Conservation (phyloP, 108 stramenopile species). For the Fragilaria crotonensis region DNA sequence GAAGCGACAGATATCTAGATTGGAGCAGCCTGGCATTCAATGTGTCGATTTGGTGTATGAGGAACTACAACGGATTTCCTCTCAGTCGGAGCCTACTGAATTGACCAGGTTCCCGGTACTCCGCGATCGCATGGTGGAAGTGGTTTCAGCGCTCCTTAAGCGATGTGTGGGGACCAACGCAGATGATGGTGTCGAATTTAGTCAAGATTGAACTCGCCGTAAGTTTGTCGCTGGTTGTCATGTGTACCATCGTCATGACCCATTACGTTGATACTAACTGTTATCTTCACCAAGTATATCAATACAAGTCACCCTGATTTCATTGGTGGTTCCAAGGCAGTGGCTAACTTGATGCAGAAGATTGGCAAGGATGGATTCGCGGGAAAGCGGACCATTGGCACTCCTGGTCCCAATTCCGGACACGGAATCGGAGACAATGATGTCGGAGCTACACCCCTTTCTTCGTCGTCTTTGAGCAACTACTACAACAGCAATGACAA, state of each 20-base stretch:
- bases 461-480: slow-evolving; percentile 37
- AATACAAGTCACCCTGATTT: slow-evolving; percentile 99
- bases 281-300: slow-evolving; percentile 52
- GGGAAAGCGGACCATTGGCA: slow-evolving; percentile 4
- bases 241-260: slow-evolving; percentile 4
- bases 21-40: slow-evolving; percentile 91
- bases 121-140: slow-evolving; percentile 88
- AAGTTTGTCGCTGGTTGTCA: slow-evolving; percentile 12
- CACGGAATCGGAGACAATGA: slow-evolving; percentile 12
- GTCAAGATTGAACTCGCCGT: slow-evolving; percentile 91
- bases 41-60: slow-evolving; percentile 95
- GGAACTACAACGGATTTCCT: slow-evolving; percentile 89
- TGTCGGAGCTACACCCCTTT: slow-evolving; percentile 39
- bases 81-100: slow-evolving; percentile 83
- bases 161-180: slow-evolving; percentile 76
- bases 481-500: slow-evolving; percentile 42
- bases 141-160: slow-evolving; percentile 61
- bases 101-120: slow-evolving; percentile 87
- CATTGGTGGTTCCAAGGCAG: slow-evolving; percentile 89
- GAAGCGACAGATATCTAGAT: slow-evolving; percentile 82
- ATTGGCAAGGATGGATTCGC: slow-evolving; percentile 46
- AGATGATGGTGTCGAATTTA: slow-evolving; percentile 92
- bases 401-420: slow-evolving; percentile 9
- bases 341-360: slow-evolving; percentile 76
- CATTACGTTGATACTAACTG: neutral